Evolutionary conservation across 371 early-diverging fungal genomes (phyloP).

Genomic region (Rhizopus microsporus): DNA sequence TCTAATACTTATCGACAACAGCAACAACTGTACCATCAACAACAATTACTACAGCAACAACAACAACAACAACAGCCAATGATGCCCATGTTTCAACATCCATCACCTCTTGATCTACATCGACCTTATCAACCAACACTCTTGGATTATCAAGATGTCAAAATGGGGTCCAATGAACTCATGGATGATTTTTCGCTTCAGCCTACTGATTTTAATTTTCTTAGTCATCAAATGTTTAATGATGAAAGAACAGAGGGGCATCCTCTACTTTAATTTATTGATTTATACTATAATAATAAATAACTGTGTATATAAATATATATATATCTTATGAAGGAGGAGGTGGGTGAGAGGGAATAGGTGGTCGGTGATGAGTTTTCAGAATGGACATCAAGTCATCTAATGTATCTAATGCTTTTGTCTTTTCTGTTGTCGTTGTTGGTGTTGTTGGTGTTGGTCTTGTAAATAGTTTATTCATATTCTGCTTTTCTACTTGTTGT

Average conservation of each 20-base stretch:
- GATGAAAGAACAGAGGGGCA: slow-evolving; percentile 22
- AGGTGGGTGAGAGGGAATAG: slow-evolving; percentile 23
- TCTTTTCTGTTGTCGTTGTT: slow-evolving; percentile 15
- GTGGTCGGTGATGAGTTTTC: slow-evolving; percentile 25
- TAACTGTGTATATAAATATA: background rate
- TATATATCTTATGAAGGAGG: background rate
- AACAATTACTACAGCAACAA: slow-evolving; percentile 11
- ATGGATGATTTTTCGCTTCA: background rate
- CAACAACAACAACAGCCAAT: slow-evolving; percentile 15
- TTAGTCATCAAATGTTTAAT: background rate
- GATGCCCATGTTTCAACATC: slow-evolving; percentile 4
- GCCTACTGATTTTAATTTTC: slow-evolving; percentile 1
- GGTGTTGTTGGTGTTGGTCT: background rate
- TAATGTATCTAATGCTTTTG: slow-evolving; percentile 12
- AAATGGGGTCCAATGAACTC: background rate
- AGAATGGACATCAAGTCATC: slow-evolving; percentile 29
- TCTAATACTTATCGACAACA: slow-evolving; percentile 18
- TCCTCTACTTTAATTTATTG: slow-evolving; percentile 15
- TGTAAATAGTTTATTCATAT: slow-evolving; percentile 7
- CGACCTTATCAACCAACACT: slow-evolving; percentile 19
- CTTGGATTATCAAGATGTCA: background rate
- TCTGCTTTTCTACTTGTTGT: slow-evolving; percentile 8
- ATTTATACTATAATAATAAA: background rate
- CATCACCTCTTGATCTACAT: slow-evolving; percentile 10
- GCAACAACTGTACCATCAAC: slow-evolving; percentile 16